A percentile compares a stretch with the other conserved stretches of the same genome.
These are phyloP conservation scores for Diddensiella santjacobensis DNA, from an alignment of 805 yeast genomes.

Conservation along the genomic window DNA sequence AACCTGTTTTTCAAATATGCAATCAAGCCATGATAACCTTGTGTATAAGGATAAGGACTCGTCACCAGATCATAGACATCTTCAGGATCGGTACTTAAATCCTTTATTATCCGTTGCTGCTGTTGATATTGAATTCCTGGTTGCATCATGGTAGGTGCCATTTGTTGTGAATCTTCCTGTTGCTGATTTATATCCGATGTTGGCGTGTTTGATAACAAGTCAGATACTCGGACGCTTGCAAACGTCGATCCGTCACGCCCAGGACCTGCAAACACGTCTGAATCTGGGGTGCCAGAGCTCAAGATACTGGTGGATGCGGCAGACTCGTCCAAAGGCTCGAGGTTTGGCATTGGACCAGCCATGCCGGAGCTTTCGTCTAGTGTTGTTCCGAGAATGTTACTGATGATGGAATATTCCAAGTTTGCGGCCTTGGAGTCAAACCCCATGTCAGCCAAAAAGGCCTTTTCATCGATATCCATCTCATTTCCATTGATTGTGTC, in stretches of 20 bases:
- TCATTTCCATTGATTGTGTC: background rate
- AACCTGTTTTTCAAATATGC: slow-evolving; percentile 52
- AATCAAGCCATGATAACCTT: slow-evolving; percentile 58
- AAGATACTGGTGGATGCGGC: background rate
- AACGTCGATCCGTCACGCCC: background rate
- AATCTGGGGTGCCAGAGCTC: slow-evolving; percentile 1
- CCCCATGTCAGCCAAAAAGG: slow-evolving; percentile 14
- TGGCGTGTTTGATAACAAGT: background rate
- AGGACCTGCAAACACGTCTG: background rate
- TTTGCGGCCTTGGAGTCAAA: slow-evolving; percentile 37
- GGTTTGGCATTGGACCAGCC: background rate
- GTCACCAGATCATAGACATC: slow-evolving; percentile 67
- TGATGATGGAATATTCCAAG: slow-evolving; percentile 35
- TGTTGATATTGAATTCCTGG: no score
- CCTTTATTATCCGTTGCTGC: background rate
- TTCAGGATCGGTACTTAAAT: slow-evolving; percentile 18
- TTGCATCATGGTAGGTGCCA: background rate
- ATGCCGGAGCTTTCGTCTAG: background rate
- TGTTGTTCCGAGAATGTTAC: slow-evolving; percentile 30
- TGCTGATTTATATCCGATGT: background rate
- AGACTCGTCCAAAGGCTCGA: background rate
- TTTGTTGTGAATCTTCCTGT: background rate
- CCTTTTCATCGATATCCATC: background rate
- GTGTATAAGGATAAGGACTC: slow-evolving; percentile 58
- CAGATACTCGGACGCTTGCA: background rate